Conservation (phyloP, 176 grass and related monocot genomes). For the Eragrostis nindensis region DNA sequence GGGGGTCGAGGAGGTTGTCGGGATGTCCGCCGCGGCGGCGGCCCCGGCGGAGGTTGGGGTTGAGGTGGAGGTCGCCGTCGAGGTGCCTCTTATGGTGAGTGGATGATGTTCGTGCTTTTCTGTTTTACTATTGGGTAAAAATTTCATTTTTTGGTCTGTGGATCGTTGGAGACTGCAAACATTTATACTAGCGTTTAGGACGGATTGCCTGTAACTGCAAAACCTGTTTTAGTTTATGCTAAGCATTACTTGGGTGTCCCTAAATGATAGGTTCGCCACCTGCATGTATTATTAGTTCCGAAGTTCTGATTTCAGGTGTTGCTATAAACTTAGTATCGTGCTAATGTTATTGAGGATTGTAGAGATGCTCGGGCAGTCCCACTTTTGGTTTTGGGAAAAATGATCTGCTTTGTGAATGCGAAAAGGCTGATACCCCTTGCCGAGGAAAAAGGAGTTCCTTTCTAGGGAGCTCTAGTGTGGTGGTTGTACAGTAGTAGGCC, state of each 20-base stretch:
- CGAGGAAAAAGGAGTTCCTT: constrained; percentile 44
- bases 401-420: constrained; percentile 28
- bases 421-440: constrained; percentile 45
- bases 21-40: constrained; percentile 42
- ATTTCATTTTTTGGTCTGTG: not conserved
- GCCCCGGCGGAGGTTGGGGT: constrained; percentile 36
- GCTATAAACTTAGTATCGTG: not conserved
- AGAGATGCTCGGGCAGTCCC: not conserved
- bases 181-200: not conserved
- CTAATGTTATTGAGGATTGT: constrained; percentile 7
- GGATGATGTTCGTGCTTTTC: constrained; percentile 1
- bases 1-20: constrained; percentile 44
- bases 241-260: not conserved
- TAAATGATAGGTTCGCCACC: not conserved
- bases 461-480: constrained; percentile 39
- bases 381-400: constrained; percentile 6
- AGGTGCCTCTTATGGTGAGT: constrained; percentile 64
- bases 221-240: not conserved
- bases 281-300: not conserved
- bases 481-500: constrained; percentile 59
- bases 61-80: constrained; percentile 49
- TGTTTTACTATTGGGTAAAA: not conserved
- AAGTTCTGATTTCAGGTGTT: not conserved
- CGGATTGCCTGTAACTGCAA: not conserved
- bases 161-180: not conserved